Base-by-base conservation (phyloP, 495 filamentous ascomycete genomes). In the Lophiotrema nucula region DNA sequence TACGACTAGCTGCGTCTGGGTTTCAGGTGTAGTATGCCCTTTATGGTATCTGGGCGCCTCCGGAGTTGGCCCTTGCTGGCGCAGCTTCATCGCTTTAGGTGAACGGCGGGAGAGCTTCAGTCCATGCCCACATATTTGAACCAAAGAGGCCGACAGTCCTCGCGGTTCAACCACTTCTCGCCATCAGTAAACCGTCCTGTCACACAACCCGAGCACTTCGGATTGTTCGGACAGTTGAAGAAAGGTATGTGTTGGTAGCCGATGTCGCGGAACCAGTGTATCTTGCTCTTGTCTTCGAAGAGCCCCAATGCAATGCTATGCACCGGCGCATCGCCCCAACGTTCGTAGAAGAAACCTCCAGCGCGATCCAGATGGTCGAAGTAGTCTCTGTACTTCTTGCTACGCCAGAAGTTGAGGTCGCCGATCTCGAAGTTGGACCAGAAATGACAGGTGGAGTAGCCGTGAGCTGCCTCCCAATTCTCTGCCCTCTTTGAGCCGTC, bases 191-290 rank as follows among this genome's bases (percentile, higher is more conserved):
- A 88, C 27, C 86, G 79, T 35, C 92, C 95, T 0, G 89, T 83
- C 12, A 83, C 79, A 70, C 95, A 99, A 60, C 91, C 90, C 56
- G 81, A 85, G 70, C 95, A 99, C 71, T 97, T 97, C 26, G 90
- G 89, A 18, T 88, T 92, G 73, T 93, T 96, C 52, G 95, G 95
- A 71, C 95, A 99, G 73, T 97, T 97, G 79, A 92, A 95, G 77
- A 93, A 99, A 23, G 95, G 95, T 44, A 97, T 95, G 67, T 99
- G 95, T 65, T 95, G 89, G 73, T 99, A 99, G 53, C 95, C 95
- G 60, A 99, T 97, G 71, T 99, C 95, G 35, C 92, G 89, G 85
- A 99, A 99, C 95, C 95, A 99, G 74, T 99, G 95, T 53, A 99
- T 88, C 71, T 89, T 91, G 70, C 80, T 83, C 58, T 82, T 77